These are phyloP conservation scores for Amphicarpaea edgeworthii DNA, from an alignment of 306 rosid species.

Conservation along the genomic window DNA sequence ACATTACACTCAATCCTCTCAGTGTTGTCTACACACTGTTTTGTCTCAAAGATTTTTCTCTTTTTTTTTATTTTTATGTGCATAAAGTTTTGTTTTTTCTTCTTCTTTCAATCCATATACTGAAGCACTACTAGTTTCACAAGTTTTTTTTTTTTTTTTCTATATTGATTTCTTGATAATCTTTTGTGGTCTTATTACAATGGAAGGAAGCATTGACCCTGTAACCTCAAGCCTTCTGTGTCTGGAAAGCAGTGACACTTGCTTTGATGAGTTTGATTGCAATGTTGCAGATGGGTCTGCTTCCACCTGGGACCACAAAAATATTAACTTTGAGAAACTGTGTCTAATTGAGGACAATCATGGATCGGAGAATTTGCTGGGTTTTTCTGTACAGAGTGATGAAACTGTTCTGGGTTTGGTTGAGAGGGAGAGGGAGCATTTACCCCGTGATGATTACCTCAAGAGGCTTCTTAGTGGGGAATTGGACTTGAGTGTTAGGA, in stretches of 20 bases:
- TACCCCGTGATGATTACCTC: slow-evolving; percentile 73
- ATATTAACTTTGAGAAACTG: slow-evolving; percentile 29
- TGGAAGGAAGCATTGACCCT: slow-evolving; percentile 64
- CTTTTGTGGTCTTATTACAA: slow-evolving; percentile 49
- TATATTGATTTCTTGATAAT: too few species aligned
- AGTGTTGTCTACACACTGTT: background rate
- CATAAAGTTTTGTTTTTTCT: slow-evolving; percentile 25
- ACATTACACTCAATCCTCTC: background rate
- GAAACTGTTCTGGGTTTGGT: slow-evolving; percentile 57
- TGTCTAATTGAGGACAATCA: slow-evolving; percentile 35
- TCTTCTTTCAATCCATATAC: slow-evolving; percentile 34
- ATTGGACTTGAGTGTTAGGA: slow-evolving; percentile 65
- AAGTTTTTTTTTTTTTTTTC: background rate
- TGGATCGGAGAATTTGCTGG: slow-evolving; percentile 52
- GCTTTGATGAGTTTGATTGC: slow-evolving; percentile 58
- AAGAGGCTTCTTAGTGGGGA: slow-evolving; percentile 68
- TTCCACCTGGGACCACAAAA: slow-evolving; percentile 48
- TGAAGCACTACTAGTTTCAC: slow-evolving; percentile 10
- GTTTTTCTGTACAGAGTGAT: slow-evolving; percentile 55
- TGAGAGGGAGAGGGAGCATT: slow-evolving; percentile 63
- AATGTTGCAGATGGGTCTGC: slow-evolving; percentile 47
- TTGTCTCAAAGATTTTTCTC: slow-evolving; percentile 14
- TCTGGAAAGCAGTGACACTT: slow-evolving; percentile 50
- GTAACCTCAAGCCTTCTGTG: slow-evolving; percentile 56
- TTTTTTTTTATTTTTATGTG: background rate